Evolutionary conservation across 257 asterid species (phyloP), one percentile per base, ranked within the genome.

Genomic region (Fraxinus cuspidata): DNA sequence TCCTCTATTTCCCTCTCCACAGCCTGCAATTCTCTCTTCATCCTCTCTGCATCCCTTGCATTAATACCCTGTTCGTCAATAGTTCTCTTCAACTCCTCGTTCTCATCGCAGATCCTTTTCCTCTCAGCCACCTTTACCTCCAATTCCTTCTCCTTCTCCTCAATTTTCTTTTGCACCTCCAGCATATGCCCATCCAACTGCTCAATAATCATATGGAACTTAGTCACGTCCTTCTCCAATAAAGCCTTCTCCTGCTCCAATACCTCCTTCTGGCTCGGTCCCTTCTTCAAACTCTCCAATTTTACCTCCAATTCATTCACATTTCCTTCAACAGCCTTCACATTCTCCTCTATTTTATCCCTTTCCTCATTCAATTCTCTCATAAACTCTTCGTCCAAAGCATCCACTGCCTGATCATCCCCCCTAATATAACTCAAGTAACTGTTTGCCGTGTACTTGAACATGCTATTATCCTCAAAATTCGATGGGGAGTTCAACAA

Each of bases 51-150:
- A 85, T 95, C 98, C 75, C 95, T 88, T 70, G 87, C 76, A 83
- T 91, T 95, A 79, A 95, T 89, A 44, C 94, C 94, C 77, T 95
- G 99, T 70, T 93, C 99, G 87, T 90, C 97, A 35, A 93, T 86
- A 78, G 79, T 89, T 86, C 77, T 91, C 94, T 85, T 95, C 87
- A 93, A 76, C 83, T 85, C 99, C 83, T 91, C 98, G 76, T 93
- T 95, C 87, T 95, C 99, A 81, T 81, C 86, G 27, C 83, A 80
- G 74, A 90, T 87, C 85, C 80, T 93, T 83, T 90, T 82, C 85
- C 86, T 89, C 70, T 90, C 96, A 65, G 82, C 87, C 77, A 83
- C 86, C 83, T 91, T 93, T 19, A 86, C 89, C 81, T 87, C 89
- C 83, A 95, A 67, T 28, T 86, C 94, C 69, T 25, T 87, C 77